Percentiles rank a stretch among this genome's conserved stretches.
Conservation (phyloP, 169 alveolate genomes). For the Eimeria maxima region DNA sequence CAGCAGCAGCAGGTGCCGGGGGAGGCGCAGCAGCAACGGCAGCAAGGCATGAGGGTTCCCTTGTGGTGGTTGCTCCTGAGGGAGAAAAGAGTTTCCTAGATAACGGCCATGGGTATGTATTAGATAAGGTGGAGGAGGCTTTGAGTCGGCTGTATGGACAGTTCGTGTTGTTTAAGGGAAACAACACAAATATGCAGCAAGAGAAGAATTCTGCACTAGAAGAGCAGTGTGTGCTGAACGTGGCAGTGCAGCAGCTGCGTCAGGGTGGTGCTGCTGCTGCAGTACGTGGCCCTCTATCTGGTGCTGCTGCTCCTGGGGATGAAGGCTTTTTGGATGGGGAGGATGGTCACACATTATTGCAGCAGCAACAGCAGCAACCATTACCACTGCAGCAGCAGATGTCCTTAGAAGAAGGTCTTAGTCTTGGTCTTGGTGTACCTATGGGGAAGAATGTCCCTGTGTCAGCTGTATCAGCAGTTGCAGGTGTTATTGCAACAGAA, state of each 20-base stretch:
- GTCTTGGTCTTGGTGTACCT: background rate
- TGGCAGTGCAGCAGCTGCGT: constrained; percentile 72
- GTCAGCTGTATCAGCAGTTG: constrained; percentile 92
- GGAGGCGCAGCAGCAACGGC: constrained; percentile 70
- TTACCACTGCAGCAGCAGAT: constrained; percentile 15
- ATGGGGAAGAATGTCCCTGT: constrained; percentile 11
- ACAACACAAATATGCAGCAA: constrained; percentile 89
- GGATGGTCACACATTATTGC: background rate
- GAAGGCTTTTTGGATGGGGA: constrained; percentile 5
- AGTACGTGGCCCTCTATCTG: background rate
- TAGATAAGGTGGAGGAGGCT: constrained; percentile 88
- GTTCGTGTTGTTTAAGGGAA: constrained; percentile 92
- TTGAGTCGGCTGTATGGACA: constrained; percentile 93
- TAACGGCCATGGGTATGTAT: constrained; percentile 85
- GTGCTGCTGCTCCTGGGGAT: background rate
- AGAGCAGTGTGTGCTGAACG: constrained; percentile 74
- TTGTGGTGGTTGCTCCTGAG: constrained; percentile 80
- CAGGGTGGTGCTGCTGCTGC: constrained; percentile 41
- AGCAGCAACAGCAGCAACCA: constrained; percentile 82
- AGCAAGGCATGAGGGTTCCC: constrained; percentile 64
- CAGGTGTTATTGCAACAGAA: constrained; percentile 95
- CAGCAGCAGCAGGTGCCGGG: constrained; percentile 39
- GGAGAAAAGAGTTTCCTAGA: constrained; percentile 86
- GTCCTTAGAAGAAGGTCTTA: background rate
- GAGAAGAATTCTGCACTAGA: constrained; percentile 94